A percentile compares a stretch with the other conserved stretches of the same genome.
Evolutionary conservation across 441 rosid genomes (phyloP).

Genomic region (Erodium texanum): DNA sequence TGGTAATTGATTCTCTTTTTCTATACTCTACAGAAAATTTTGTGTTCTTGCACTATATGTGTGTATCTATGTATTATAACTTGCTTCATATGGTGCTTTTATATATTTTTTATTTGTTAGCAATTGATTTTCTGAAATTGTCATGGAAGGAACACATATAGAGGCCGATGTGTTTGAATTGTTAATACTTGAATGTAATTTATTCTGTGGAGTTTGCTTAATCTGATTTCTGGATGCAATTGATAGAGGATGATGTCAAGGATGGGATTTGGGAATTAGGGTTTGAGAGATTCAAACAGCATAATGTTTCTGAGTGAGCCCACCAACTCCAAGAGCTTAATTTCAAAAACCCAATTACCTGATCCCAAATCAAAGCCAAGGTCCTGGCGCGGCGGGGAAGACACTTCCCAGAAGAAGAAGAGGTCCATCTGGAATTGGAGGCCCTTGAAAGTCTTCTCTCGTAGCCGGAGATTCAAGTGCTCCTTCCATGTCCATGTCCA

Average conservation of each 20-base stretch:
- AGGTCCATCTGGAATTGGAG: constrained; percentile 79
- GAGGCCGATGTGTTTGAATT: background rate
- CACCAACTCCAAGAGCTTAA: constrained; percentile 26
- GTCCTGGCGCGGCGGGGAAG: too few relatives aligned
- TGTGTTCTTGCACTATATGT: too few relatives aligned
- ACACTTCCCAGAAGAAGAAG: constrained; percentile 54
- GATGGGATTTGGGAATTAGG: constrained; percentile 41
- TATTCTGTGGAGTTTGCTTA: background rate
- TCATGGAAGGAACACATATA: too few relatives aligned
- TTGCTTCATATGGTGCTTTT: too few relatives aligned
- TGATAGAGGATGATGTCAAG: too few relatives aligned
- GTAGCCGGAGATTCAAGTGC: constrained; percentile 60
- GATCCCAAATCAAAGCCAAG: constrained; percentile 32
- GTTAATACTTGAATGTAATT: background rate
- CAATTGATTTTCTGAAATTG: too few relatives aligned
- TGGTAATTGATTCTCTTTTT: background rate
- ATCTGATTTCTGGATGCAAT: background rate
- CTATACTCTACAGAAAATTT: too few relatives aligned
- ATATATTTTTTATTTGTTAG: too few relatives aligned
- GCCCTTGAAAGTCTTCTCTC: constrained; percentile 68
- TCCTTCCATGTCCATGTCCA: constrained; percentile 74
- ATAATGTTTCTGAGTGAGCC: constrained; percentile 50
- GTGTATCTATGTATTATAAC: too few relatives aligned
- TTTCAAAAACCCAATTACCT: constrained; percentile 29
- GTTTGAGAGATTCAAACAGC: constrained; percentile 40